Base-by-base conservation (phyloP, 2,329 filamentous ascomycete species). In the Dactylonectria macrodidyma region DNA sequence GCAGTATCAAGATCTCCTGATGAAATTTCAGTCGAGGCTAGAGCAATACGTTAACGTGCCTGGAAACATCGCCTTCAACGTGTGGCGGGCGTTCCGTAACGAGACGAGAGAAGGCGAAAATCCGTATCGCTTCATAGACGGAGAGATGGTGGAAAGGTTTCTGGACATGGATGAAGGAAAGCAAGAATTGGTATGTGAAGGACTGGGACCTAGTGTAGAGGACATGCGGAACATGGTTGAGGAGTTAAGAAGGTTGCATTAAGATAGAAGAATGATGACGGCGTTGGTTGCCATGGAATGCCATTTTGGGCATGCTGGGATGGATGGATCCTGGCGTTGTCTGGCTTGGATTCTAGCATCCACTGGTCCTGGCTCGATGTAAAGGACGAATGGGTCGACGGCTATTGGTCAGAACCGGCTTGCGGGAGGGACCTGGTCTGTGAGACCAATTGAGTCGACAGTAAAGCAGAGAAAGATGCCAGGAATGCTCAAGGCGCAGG, bases 111-210 rank as follows among this genome's bases (percentile, higher is more conserved):
- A 92, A 3, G 93, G 92, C 0, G 91, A 93, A 0, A 93, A 92
- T 46, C 95, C 96, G 0, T 93, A 90, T 76, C 88, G 95, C 1
- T 98, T 98, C 75, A 89, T 99, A 12, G 96, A 99, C 76, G 96
- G 95, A 0, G 95, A 98, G 78, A 85, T 98, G 75, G 86, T 99
- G 12, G 95, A 98, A 82, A 82, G 89, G 59, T 98, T 98, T 77
- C 80, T 98, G 72, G 91, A 95, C 70, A 84, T 93, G 70, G 85
- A 88, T 52, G 89, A 91, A 62, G 83, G 84, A 44, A 82, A 82
- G 47, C 90, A 91, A 80, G 83, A 82, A 72, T 78, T 82, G 62
- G 83, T 88, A 57, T 90, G 84, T 65, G 78, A 85, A 78, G 90
- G 84, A 56, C 85, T 87, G 71, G 92, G 84, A 62, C 90, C 84